Conservation (phyloP, 2,329 filamentous ascomycete species). For the Cladosporium velox region DNA sequence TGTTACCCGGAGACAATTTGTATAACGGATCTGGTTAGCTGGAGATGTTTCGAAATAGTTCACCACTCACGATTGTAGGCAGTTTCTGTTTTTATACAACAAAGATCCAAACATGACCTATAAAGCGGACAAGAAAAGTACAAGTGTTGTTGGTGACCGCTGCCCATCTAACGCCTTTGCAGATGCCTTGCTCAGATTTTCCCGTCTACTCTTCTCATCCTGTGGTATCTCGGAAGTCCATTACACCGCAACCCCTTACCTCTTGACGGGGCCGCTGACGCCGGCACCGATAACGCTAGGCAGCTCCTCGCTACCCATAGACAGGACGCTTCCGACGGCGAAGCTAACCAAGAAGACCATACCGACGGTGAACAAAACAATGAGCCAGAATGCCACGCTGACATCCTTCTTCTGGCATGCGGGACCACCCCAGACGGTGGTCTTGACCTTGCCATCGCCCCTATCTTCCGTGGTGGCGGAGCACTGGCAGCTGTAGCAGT, state of each 20-base stretch:
- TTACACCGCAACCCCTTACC: neutral
- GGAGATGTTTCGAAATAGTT: neutral
- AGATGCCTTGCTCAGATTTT: constrained; percentile 20
- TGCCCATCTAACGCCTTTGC: constrained; percentile 18
- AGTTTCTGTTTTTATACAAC: constrained; percentile 15
- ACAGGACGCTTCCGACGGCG: constrained; percentile 76
- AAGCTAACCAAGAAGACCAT: constrained; percentile 69
- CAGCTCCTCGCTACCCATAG: constrained; percentile 81
- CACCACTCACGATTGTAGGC: neutral
- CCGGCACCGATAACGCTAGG: constrained; percentile 96
- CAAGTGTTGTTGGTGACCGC: constrained; percentile 11
- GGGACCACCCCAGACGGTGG: constrained; percentile 77
- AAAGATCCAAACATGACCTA: constrained; percentile 11
- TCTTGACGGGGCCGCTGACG: constrained; percentile 63
- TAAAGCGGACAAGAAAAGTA: constrained; percentile 18
- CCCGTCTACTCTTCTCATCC: constrained; percentile 2
- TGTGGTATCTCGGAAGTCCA: neutral
- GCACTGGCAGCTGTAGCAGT: constrained; percentile 82
- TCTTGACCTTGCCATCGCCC: constrained; percentile 57
- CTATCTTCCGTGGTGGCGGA: constrained; percentile 57
- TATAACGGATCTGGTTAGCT: no score
- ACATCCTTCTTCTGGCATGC: constrained; percentile 92
- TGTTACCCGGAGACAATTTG: neutral
- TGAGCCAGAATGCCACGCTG: constrained; percentile 84
- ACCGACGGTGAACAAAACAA: constrained; percentile 71